phyloP scores from a whole-genome alignment of 2,329 filamentous ascomycete genomes.

The Colletotrichum cordylinicola region DNA sequence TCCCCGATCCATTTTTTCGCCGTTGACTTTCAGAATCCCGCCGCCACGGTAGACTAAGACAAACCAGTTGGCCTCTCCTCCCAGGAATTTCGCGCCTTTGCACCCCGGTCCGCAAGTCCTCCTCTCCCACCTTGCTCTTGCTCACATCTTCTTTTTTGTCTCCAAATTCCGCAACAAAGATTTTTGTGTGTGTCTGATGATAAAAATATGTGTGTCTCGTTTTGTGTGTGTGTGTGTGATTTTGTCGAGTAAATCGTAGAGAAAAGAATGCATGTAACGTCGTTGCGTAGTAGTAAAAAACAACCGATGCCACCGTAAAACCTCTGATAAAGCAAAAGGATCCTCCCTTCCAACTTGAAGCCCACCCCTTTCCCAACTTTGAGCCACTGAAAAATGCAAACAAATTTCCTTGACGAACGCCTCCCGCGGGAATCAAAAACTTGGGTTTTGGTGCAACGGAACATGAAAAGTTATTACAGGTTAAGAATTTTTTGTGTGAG shows the following conservation, averaged over 20 bases:
- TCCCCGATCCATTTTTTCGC: background rate
- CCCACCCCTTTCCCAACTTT: background rate
- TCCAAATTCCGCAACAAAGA: background rate
- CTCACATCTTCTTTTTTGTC: background rate
- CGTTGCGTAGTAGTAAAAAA: background rate
- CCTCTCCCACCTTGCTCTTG: background rate
- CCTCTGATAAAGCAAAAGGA: conserved; percentile 1
- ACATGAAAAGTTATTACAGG: conserved; percentile 17
- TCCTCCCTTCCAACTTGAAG: background rate
- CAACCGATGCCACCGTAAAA: background rate
- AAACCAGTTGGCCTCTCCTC: background rate
- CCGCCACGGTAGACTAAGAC: background rate
- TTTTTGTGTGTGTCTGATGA: background rate
- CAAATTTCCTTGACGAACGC: conserved; percentile 5
- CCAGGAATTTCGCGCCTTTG: background rate
- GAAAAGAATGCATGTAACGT: conserved; percentile 6
- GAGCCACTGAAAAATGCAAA: background rate
- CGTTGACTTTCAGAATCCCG: background rate
- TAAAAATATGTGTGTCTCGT: conserved; percentile 1
- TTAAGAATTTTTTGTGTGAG: background rate
- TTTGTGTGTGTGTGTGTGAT: background rate
- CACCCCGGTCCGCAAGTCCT: background rate
- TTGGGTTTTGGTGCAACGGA: background rate
- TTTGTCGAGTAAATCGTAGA: conserved; percentile 1
- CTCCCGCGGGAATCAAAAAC: background rate